Evolutionary conservation across 208 protist genomes (phyloP), one percentile per base, ranked within the genome.

Genomic region (Hexamita inflata): DNA sequence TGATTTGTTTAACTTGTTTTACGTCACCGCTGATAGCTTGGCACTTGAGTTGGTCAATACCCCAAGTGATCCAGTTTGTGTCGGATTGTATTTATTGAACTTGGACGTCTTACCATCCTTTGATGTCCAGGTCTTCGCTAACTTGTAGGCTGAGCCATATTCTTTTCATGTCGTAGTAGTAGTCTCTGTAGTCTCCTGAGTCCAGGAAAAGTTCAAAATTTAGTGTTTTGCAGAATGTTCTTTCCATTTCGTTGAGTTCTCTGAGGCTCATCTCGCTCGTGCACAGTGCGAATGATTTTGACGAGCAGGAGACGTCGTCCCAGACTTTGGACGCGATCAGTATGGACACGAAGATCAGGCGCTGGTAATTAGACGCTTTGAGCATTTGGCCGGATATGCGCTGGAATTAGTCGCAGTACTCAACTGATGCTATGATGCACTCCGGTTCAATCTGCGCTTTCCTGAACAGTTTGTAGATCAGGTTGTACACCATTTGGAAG

Each of bases 401-500:
- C 45, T 53, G 4, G n/a, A 70, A 70, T 38, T 30, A 30, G 15
- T 70, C 38, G n/a, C 11, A 19, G 42, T 70, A 70, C 4, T 45
- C 42, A 4, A 70, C 7, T 32, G 64, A 4, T 35, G 64, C 64
- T 57, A 70, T 38, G 7, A 70, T 7, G 35, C 64, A 70, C 40
- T 70, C 64, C 15, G 64, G 64, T 45, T 70, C 64, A 30, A 70
- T 38, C 35, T 70, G 35, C 11, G 64, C 64, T 34, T 70, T 70
- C n/a, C 64, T 7, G 64, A 70, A 70, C 9, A 70, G 64, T n/a
- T 45, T 35, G 38, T 70, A 70, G 35, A 70, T 70, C 4, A 57
- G 42, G 35, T 15, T 13, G n/a, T 70, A 70, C 11, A 70, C 35
- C 9, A 45, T 34, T 13, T 70, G 4, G 35, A 70, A 70, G n/a